phyloP scores from a whole-genome alignment of 345 rosid genomes.

The Arabis alpina region DNA sequence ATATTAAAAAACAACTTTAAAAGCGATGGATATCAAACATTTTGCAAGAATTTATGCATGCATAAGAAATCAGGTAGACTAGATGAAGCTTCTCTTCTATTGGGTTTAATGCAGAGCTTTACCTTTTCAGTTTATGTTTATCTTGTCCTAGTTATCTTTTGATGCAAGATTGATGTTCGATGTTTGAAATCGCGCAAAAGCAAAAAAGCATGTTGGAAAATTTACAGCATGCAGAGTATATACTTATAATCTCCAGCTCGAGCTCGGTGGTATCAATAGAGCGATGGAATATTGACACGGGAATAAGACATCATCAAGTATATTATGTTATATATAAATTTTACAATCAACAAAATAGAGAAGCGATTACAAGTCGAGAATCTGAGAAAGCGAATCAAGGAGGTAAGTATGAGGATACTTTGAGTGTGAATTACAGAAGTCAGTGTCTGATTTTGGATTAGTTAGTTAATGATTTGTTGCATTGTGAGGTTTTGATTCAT shows the following conservation, averaged over 20 bases:
- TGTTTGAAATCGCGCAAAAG: not conserved
- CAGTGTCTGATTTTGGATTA: not conserved
- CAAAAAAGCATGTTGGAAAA: not conserved
- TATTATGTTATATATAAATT: too few relatives aligned
- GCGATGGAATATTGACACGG: too few relatives aligned
- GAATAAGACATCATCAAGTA: too few relatives aligned
- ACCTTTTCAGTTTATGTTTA: not conserved
- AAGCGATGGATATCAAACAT: too few relatives aligned
- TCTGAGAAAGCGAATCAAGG: conserved; percentile 44
- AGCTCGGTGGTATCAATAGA: too few relatives aligned
- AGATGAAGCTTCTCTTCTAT: conserved; percentile 54
- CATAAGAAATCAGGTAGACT: conserved; percentile 47
- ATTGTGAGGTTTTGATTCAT: not conserved
- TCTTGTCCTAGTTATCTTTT: not conserved
- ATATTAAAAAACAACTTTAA: too few relatives aligned
- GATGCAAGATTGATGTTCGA: conserved; percentile 13
- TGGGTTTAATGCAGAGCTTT: conserved; percentile 44
- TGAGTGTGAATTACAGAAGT: not conserved
- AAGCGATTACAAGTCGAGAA: conserved; percentile 42
- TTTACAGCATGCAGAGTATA: not conserved
- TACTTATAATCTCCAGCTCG: too few relatives aligned
- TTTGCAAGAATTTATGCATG: too few relatives aligned
- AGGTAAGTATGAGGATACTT: too few relatives aligned
- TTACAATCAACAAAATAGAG: too few relatives aligned
- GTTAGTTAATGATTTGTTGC: not conserved